Evolutionary conservation across 192 early-diverging fungal species (phyloP), one percentile per base, ranked within the genome.

Genomic region (Mortierella claussenii): DNA sequence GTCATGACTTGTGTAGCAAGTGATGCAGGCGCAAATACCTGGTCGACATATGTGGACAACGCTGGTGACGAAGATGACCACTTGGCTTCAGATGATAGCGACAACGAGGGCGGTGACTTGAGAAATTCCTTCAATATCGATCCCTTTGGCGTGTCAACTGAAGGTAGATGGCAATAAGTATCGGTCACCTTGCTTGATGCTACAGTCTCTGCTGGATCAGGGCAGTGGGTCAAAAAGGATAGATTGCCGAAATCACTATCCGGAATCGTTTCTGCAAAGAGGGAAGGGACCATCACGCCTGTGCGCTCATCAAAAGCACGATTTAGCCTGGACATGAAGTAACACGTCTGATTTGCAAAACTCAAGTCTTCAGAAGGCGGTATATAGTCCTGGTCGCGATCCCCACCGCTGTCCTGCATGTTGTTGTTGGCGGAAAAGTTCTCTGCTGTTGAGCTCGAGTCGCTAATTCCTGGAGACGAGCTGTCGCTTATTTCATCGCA

Each of bases 241-340:
- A 65, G 48, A 33, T 66, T 48, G n/a, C 34, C 68, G 31, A 66
- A 40, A 31, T 53, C 47, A 11, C 28, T 58, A 15, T 52, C 55
- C 0, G 62, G 71, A 9, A 75, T 60, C 0, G 65, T 76, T 31
- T 76, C 73, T 42, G 58, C 21, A 18, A 67, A 33, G 10, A 67
- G 28, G 0, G 65, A 62, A 24, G 47, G 59, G 2, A 67, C 48
- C 27, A 42, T 30, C 8, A 26, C 30, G 13, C 33, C 48, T 50
- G 46, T 20, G n/a, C 24, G 4, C 12, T 24, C 18, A 40, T 71
- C 69, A 26, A 45, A 71, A 20, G 62, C 69, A 1, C 24, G 59
- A 12, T 63, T 60, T 42, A 71, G 30, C 8, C 31, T 50, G 4
- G 69, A 60, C 70, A 75, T 65, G 49, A 75, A 75, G 3, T 30